Conservation (phyloP, 2,329 filamentous ascomycete genomes). For the Chrysosphaeria jannelii region DNA sequence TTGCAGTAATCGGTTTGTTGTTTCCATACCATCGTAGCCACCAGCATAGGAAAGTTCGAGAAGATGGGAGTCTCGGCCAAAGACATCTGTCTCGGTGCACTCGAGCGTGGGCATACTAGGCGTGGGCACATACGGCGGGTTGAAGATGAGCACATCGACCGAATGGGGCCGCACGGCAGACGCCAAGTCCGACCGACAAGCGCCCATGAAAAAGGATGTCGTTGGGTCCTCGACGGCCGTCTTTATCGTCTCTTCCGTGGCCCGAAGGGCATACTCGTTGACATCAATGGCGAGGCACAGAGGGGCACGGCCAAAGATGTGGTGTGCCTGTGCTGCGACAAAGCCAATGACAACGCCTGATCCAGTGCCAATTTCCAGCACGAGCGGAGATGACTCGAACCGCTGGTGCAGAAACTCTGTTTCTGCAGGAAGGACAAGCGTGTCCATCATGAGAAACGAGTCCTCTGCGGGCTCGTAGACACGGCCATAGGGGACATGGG, state of each 20-base stretch:
- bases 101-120: conserved; percentile 30
- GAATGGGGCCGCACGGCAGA: conserved; percentile 22
- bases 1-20: conserved; percentile 49
- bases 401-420: conserved; percentile 31
- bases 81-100: conserved; percentile 10
- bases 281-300: conserved; percentile 57
- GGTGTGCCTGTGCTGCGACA: conserved; percentile 38
- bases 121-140: conserved; percentile 88
- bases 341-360: conserved; percentile 90
- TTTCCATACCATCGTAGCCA: conserved; percentile 77
- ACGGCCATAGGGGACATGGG: conserved; percentile 62
- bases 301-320: conserved; percentile 37
- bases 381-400: conserved; percentile 28
- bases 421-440: conserved; percentile 44
- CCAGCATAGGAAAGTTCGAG: conserved; percentile 72
- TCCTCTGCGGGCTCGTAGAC: conserved; percentile 94
- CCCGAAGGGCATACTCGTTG: conserved; percentile 54
- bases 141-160: conserved; percentile 78
- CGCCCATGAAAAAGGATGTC: conserved; percentile 25
- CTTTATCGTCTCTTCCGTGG: conserved; percentile 39
- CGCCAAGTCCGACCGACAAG: conserved; percentile 39
- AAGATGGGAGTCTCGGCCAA: conserved; percentile 57
- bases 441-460: conserved; percentile 81
- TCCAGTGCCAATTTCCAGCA: conserved; percentile 69
- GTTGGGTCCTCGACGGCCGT: conserved; percentile 10